Percentiles rank a stretch among this genome's conserved stretches.
phyloP scores from a whole-genome alignment of 495 filamentous ascomycete species.

The Penicillium diatomitis region DNA sequence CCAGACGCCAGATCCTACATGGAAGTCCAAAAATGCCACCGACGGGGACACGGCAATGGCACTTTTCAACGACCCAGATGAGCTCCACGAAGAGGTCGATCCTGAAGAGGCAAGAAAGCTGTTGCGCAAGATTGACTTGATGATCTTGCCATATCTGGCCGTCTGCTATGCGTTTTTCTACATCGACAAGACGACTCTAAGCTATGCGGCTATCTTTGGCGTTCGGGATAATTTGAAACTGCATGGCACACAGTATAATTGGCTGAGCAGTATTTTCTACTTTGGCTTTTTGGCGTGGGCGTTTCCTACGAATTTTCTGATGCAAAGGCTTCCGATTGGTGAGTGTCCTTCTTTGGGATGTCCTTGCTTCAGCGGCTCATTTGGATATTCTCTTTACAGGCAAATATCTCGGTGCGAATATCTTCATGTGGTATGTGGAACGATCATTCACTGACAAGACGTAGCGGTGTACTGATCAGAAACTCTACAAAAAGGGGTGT shows the following conservation, averaged over 20 bases:
- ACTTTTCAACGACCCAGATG: slow-evolving; percentile 32
- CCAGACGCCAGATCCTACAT: slow-evolving; percentile 14
- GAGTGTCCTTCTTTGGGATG: neutral
- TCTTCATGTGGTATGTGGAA: slow-evolving; percentile 44
- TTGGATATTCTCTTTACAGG: slow-evolving; percentile 11
- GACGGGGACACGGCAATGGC: slow-evolving; percentile 40
- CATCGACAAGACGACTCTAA: slow-evolving; percentile 51
- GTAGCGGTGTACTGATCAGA: neutral
- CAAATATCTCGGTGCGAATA: slow-evolving; percentile 50
- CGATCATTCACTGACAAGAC: neutral
- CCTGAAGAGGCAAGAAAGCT: slow-evolving; percentile 39
- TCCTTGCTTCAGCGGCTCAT: too few species aligned
- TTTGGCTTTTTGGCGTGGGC: slow-evolving; percentile 42
- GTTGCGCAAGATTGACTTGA: slow-evolving; percentile 47
- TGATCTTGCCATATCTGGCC: slow-evolving; percentile 41
- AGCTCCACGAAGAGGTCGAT: slow-evolving; percentile 38
- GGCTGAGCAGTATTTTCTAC: slow-evolving; percentile 42
- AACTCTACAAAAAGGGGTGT: slow-evolving; percentile 28
- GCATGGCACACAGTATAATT: slow-evolving; percentile 40
- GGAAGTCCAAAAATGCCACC: slow-evolving; percentile 17
- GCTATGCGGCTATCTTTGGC: slow-evolving; percentile 51
- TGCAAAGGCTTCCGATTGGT: slow-evolving; percentile 50
- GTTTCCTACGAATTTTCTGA: slow-evolving; percentile 44
- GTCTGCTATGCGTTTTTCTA: slow-evolving; percentile 55
- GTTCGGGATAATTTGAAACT: slow-evolving; percentile 41